A percentile compares a stretch with the other conserved stretches of the same genome.
These are phyloP conservation scores for Euryodendron excelsum DNA, from an alignment of 148 eudicot genomes.

Conservation along the genomic window DNA sequence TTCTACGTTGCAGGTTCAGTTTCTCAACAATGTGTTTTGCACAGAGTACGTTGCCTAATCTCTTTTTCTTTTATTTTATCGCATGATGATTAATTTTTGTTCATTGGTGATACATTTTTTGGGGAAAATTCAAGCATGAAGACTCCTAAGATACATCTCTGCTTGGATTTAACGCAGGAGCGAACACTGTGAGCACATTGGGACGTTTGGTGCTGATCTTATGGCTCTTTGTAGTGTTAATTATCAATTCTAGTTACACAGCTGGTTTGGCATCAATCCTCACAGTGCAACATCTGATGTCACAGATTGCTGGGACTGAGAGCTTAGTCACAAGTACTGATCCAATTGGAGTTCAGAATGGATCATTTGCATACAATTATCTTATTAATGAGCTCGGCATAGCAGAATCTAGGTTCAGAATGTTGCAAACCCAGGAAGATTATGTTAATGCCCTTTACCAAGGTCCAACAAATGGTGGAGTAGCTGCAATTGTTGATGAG, in stretches of 20 bases:
- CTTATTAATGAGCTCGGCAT: constrained; percentile 57
- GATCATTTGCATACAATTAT: constrained; percentile 74
- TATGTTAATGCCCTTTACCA: constrained; percentile 45
- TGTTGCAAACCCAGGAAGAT: constrained; percentile 37
- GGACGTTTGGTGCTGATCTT: constrained; percentile 71
- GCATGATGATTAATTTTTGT: background rate
- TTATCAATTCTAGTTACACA: constrained; percentile 87
- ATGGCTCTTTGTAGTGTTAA: constrained; percentile 82
- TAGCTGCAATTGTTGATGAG: constrained; percentile 91
- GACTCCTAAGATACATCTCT: background rate
- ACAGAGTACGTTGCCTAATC: constrained; percentile 71
- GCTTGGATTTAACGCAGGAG: constrained; percentile 46
- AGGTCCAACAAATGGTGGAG: constrained; percentile 77
- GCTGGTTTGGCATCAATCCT: constrained; percentile 92
- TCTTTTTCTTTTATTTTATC: background rate
- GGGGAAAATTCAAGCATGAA: background rate
- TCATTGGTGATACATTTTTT: background rate
- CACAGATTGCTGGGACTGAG: constrained; percentile 69
- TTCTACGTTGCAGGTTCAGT: constrained; percentile 77
- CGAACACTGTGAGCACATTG: constrained; percentile 70
- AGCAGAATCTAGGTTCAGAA: constrained; percentile 50
- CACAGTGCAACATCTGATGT: constrained; percentile 71
- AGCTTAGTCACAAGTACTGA: constrained; percentile 56
- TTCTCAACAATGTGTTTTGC: constrained; percentile 93
- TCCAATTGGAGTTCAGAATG: constrained; percentile 82